Percentiles rank a stretch among this genome's conserved stretches.
These are phyloP conservation scores for Geranomyces variabilis DNA, from an alignment of 192 early-diverging fungal species.

Conservation along the genomic window DNA sequence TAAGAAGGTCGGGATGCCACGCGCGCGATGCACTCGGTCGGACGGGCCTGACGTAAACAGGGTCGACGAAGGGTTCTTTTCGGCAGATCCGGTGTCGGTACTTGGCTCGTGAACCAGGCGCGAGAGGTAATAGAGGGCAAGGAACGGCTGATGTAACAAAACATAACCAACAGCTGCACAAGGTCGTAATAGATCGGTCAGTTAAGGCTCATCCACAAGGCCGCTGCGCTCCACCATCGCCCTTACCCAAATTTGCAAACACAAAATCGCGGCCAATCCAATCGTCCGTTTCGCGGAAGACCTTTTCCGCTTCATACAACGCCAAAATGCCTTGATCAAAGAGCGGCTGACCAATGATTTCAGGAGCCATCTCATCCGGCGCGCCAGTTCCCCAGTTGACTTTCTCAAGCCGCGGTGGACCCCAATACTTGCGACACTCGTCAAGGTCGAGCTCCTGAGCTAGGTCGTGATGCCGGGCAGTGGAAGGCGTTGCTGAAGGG, in stretches of 20 bases:
- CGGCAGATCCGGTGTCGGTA: not conserved
- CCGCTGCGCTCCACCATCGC: not conserved
- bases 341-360: constrained; percentile 34
- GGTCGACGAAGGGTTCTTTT: not conserved
- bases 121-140: constrained; percentile 42
- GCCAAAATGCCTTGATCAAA: constrained; percentile 39
- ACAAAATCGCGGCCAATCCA: constrained; percentile 33
- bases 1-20: constrained; percentile 34
- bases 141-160: constrained; percentile 37
- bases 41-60: not conserved
- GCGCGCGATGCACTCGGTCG: not conserved
- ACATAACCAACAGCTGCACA: constrained; percentile 43
- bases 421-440: constrained; percentile 31
- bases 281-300: constrained; percentile 30
- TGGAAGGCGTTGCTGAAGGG: not conserved
- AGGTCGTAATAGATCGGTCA: not conserved
- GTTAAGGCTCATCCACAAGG: constrained; percentile 16
- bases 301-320: constrained; percentile 32
- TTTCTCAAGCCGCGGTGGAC: constrained; percentile 35
- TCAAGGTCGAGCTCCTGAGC: constrained; percentile 19
- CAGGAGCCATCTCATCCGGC: constrained; percentile 43
- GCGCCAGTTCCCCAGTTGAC: constrained; percentile 42
- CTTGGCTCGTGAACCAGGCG: constrained; percentile 17
- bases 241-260: constrained; percentile 41
- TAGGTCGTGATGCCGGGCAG: not conserved